Conservation (phyloP, 2,329 filamentous ascomycete species). For the Cladobotryum protrusum region DNA sequence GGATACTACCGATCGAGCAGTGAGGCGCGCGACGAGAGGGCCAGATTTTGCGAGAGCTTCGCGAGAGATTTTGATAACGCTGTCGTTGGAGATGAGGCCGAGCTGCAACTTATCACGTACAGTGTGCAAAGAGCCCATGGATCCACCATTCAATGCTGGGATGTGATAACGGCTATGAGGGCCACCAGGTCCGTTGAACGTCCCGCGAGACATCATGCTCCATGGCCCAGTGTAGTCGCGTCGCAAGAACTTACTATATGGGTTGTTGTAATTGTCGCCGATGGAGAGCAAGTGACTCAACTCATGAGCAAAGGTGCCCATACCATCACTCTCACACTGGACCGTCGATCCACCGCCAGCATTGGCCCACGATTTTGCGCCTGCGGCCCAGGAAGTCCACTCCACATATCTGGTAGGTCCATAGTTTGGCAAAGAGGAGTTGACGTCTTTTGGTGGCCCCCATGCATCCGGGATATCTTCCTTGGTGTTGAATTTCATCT, state of each 20-base stretch:
- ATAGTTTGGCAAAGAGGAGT: constrained; percentile 33
- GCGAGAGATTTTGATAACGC: constrained; percentile 39
- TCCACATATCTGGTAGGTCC: constrained; percentile 45
- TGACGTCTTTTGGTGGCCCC: constrained; percentile 36
- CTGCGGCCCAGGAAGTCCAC: constrained; percentile 48
- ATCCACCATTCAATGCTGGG: constrained; percentile 40
- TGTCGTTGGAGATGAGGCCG: constrained; percentile 37
- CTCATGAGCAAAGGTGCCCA: constrained; percentile 49
- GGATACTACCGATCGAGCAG: constrained; percentile 38
- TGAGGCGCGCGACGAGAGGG: constrained; percentile 39
- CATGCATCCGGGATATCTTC: constrained; percentile 44
- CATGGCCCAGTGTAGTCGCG: constrained; percentile 46
- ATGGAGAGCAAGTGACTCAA: constrained; percentile 46
- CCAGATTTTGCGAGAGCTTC: constrained; percentile 37
- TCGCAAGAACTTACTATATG: constrained; percentile 38
- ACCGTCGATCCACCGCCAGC: constrained; percentile 46
- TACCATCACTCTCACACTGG: constrained; percentile 47
- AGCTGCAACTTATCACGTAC: constrained; percentile 48
- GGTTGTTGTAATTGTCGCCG: constrained; percentile 52
- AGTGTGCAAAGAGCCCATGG: constrained; percentile 46
- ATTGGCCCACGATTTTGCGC: constrained; percentile 47
- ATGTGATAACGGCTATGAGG: constrained; percentile 49
- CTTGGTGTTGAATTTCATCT: constrained; percentile 43
- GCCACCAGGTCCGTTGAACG: constrained; percentile 47
- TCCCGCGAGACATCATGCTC: constrained; percentile 46